These are phyloP conservation scores for Penicillium salamii DNA, from an alignment of 495 filamentous ascomycete species.

Conservation along the genomic window DNA sequence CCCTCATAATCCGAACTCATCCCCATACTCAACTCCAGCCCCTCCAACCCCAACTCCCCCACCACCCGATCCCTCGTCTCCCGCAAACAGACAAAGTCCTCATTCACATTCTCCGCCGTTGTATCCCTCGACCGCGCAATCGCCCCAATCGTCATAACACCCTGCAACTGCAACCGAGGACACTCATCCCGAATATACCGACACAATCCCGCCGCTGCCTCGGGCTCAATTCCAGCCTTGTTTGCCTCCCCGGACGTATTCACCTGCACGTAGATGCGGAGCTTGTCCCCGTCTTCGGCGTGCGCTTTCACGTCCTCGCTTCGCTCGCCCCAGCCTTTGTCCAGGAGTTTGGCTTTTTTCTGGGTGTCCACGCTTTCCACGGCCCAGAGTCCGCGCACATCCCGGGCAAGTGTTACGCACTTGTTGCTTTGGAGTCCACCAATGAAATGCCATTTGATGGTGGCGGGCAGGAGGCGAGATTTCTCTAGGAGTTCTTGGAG, in stretches of 20 bases:
- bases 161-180: conserved; percentile 68
- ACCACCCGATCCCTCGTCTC: conserved; percentile 67
- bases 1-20: conserved; percentile 97
- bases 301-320: conserved; percentile 9
- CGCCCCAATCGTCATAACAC: conserved; percentile 95
- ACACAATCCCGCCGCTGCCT: conserved; percentile 56
- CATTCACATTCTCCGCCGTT: conserved; percentile 75
- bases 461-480: conserved; percentile 71
- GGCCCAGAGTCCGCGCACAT: conserved; percentile 86
- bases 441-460: conserved; percentile 93
- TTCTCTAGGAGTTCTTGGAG: conserved; percentile 89
- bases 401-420: conserved; percentile 77
- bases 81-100: conserved; percentile 73
- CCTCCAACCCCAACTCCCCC: conserved; percentile 45
- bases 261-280: conserved; percentile 85
- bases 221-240: conserved; percentile 77
- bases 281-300: conserved; percentile 17
- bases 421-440: conserved; percentile 89
- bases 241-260: conserved; percentile 88
- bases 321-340: conserved; percentile 68
- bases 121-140: conserved; percentile 76
- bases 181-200: conserved; percentile 65
- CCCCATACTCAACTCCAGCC: conserved; percentile 67
- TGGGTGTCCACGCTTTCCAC: conserved; percentile 84
- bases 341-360: conserved; percentile 81